A percentile compares a stretch with the other conserved stretches of the same genome.
phyloP scores from a whole-genome alignment of 208 protist species.

The Trypanosoma cruzi region DNA sequence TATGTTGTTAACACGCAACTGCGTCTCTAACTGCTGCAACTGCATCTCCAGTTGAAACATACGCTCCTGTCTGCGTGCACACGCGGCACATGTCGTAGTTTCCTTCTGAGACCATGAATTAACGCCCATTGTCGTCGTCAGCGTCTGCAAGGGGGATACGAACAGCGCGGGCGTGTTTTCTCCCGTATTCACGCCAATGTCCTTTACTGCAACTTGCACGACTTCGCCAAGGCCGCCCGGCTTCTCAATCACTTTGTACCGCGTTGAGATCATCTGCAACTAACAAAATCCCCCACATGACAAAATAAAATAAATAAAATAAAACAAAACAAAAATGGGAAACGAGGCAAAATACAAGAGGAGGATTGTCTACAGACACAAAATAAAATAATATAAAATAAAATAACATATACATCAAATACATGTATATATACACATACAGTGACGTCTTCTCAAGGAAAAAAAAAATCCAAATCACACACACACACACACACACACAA shows the following conservation, averaged over 20 bases:
- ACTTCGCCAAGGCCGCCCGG: conserved; percentile 28
- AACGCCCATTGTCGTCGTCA: background rate
- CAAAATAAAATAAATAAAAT: conserved; percentile 6
- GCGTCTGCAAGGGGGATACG: conserved; percentile 4
- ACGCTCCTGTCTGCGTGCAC: background rate
- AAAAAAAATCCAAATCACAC: background rate
- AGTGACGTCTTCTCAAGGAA: background rate
- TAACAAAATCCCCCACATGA: background rate
- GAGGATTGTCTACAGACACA: background rate
- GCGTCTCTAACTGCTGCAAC: conserved; percentile 5
- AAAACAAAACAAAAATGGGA: background rate
- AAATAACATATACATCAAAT: background rate
- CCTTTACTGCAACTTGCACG: conserved; percentile 25
- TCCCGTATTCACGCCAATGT: conserved; percentile 24
- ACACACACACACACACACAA: background rate
- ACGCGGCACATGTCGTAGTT: background rate
- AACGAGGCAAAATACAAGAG: conserved; percentile 8
- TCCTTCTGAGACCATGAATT: background rate
- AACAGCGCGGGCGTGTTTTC: conserved; percentile 18
- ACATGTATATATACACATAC: background rate
- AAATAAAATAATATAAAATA: background rate
- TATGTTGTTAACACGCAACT: conserved; percentile 21
- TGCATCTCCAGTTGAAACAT: conserved; percentile 6
- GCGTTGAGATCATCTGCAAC: conserved; percentile 4
- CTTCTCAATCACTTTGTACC: conserved; percentile 33